Conservation (phyloP, 441 rosid genomes). For the Arabidopsis hybrid region DNA sequence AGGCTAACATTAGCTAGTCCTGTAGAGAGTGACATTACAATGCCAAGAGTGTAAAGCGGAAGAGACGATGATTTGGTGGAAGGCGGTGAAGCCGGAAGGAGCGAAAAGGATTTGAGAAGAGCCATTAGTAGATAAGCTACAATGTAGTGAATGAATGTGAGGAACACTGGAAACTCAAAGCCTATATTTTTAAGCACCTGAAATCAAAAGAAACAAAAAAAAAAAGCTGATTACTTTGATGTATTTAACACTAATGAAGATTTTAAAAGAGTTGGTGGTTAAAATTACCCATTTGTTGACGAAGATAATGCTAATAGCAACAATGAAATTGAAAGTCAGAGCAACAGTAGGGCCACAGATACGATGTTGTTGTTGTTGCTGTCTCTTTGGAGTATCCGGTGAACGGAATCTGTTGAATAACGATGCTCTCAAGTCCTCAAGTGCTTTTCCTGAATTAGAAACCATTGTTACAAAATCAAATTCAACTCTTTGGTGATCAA, state of each 20-base stretch:
- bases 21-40: slow-evolving; percentile 89
- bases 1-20: slow-evolving; percentile 96
- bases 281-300: slow-evolving; percentile 82
- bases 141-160: slow-evolving; percentile 80
- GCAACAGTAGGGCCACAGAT: slow-evolving; percentile 71
- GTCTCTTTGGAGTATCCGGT: slow-evolving; percentile 72
- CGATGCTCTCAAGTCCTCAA: slow-evolving; percentile 78
- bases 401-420: slow-evolving; percentile 71
- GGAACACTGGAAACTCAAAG: slow-evolving; percentile 82
- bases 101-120: slow-evolving; percentile 62
- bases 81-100: slow-evolving; percentile 73
- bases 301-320: slow-evolving; percentile 83
- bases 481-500: not conserved
- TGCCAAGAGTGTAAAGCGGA: slow-evolving; percentile 71
- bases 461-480: slow-evolving; percentile 2
- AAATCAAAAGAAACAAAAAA: not conserved
- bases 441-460: slow-evolving; percentile 63
- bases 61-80: slow-evolving; percentile 65
- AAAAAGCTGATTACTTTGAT: slow-evolving; percentile 24
- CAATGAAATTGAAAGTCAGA: slow-evolving; percentile 86
- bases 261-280: not conserved
- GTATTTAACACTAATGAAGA: slow-evolving; percentile 10
- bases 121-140: slow-evolving; percentile 83
- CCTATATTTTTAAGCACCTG: slow-evolving; percentile 87
- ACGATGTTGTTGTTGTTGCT: slow-evolving; percentile 59